phyloP scores from a whole-genome alignment of 2,329 filamentous ascomycete species.

The Cercospora brassicicola region DNA sequence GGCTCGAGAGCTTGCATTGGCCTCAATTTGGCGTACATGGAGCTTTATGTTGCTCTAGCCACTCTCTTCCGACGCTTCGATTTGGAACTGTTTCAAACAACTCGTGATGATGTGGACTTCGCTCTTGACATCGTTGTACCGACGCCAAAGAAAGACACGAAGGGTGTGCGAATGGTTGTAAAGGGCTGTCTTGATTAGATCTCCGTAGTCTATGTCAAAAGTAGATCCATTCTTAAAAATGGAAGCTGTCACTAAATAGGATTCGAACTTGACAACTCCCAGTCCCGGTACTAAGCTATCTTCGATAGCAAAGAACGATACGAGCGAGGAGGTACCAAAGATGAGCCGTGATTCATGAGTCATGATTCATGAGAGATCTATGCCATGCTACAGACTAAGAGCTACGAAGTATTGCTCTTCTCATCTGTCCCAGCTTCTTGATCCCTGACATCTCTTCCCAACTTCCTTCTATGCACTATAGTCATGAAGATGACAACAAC shows the following conservation, averaged over 20 bases:
- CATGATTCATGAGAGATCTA: too few species aligned
- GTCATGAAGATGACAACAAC: background rate
- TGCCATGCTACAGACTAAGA: background rate
- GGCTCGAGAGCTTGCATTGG: slow-evolving; percentile 16
- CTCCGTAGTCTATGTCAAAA: background rate
- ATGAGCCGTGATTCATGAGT: too few species aligned
- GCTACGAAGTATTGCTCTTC: background rate
- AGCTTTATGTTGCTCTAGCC: slow-evolving; percentile 10
- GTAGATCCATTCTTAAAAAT: too few species aligned
- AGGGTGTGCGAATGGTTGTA: slow-evolving; percentile 6
- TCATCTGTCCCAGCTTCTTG: background rate
- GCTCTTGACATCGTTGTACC: slow-evolving; percentile 13
- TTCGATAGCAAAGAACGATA: too few species aligned
- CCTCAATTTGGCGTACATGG: slow-evolving; percentile 14
- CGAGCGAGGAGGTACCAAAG: too few species aligned
- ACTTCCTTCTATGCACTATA: slow-evolving; percentile 1
- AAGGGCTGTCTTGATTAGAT: background rate
- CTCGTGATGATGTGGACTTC: slow-evolving; percentile 10
- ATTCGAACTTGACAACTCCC: too few species aligned
- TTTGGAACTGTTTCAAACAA: slow-evolving; percentile 5
- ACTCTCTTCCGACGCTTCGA: slow-evolving; percentile 8
- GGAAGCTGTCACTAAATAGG: too few species aligned
- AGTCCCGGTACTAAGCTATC: too few species aligned
- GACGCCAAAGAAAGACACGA: slow-evolving; percentile 9
- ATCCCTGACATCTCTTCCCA: background rate